Percentiles rank a stretch among this genome's conserved stretches.
Conservation (phyloP, 345 rosid species). For the Conringia planisiliqua region DNA sequence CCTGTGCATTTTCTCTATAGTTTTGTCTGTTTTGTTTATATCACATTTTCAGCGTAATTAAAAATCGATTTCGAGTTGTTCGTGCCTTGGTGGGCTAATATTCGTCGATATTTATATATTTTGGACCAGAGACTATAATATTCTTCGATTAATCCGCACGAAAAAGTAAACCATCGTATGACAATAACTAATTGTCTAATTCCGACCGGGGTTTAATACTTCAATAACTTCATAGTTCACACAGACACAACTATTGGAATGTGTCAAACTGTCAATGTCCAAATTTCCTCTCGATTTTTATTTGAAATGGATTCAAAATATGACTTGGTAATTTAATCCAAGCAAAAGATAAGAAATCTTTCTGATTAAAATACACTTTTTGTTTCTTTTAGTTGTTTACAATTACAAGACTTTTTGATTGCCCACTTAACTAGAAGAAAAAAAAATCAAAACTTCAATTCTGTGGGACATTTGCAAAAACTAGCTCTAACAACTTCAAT, state of each 20-base stretch:
- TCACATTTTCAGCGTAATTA: conserved; percentile 9
- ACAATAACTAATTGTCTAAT: not conserved
- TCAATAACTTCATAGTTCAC: not conserved
- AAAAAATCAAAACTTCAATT: not conserved
- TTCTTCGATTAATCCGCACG: not conserved
- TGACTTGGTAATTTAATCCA: not conserved
- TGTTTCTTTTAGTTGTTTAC: not conserved
- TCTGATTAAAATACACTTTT: not conserved
- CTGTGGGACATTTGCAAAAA: not conserved
- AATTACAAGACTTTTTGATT: not conserved
- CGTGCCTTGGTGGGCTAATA: not conserved
- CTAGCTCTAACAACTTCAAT: conserved; percentile 8
- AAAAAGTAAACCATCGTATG: not conserved
- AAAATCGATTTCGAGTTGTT: not conserved
- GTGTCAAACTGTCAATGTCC: not conserved
- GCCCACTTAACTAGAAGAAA: not conserved
- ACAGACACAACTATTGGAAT: not conserved
- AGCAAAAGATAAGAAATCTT: not conserved
- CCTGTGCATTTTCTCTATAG: conserved; percentile 3
- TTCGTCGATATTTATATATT: not conserved
- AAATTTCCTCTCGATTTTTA: not conserved
- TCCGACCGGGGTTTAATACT: not conserved
- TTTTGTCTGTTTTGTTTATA: not conserved
- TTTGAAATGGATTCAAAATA: not conserved
- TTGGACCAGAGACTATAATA: not conserved